Evolutionary conservation across 1,284 basidiomycete genomes (phyloP), one percentile per base, ranked within the genome.

Genomic region (Austropuccinia psidii): DNA sequence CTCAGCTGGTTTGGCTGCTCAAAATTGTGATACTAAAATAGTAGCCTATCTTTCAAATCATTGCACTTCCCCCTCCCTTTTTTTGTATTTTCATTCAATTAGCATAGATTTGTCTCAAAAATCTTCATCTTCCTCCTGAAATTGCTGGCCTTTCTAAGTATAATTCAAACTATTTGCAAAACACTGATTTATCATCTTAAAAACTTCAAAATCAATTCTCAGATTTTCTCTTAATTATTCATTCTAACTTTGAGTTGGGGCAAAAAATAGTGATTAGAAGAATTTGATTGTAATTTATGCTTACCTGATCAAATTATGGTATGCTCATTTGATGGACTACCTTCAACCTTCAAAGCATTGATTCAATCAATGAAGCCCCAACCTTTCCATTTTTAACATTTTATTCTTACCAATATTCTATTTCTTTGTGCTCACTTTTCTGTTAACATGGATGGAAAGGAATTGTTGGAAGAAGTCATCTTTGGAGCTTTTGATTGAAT

Each of bases 41-140:
- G 87, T 97, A 41, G 91, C 93, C 0, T 90, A 92, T 83, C 84
- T 98, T 31, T 88, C 98, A 81, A 94, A 91, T 19, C 90, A 92
- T 77, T 92, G 93, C 49, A 90, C 90, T 73, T 91, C 90, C 13
- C 87, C 90, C 0, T 86, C 87, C 1, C 79, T 92, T 19, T 85
- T 84, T 76, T 86, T 89, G 33, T 88, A 89, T 21, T 82, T 94
- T 73, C 57, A 41, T 52, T 39, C 57, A 73, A 52, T 49, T 73
- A 13, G 69, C 58, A n/a, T 27, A 37, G 21, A 31, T 73, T 11
- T 35, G 29, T 17, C 37, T 58, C 19, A 21, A 64, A 54, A 73
- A 57, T 37, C 37, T 73, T 13, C 33, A 64, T 4, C 41, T 73
- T 21, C 24, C 61, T 43, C 58, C 58, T 13, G 41, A 9, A 21